phyloP scores from a whole-genome alignment of 208 protist species.

The Trypanosoma platydactyli region DNA sequence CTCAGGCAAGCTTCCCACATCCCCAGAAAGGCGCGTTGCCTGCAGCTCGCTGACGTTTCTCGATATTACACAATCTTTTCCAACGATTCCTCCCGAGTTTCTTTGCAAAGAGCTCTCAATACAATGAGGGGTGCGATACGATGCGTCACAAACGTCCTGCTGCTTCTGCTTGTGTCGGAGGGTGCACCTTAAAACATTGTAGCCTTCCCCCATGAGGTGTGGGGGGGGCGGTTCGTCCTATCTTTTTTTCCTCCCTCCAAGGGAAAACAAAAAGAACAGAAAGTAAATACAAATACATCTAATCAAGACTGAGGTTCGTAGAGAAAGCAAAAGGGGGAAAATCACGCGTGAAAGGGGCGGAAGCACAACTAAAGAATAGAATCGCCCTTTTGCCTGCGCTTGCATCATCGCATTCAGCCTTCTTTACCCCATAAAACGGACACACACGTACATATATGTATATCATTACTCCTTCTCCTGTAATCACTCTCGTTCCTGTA shows the following conservation, averaged over 20 bases:
- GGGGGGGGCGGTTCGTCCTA: not conserved
- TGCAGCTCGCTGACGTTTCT: constrained; percentile 17
- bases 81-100: constrained; percentile 24
- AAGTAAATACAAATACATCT: not conserved
- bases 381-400: too few relatives aligned
- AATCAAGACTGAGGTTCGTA: too few relatives aligned
- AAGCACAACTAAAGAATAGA: too few relatives aligned
- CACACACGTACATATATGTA: too few relatives aligned
- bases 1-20: too few relatives aligned
- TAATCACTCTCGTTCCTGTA: not conserved
- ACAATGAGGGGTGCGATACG: constrained; percentile 26
- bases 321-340: too few relatives aligned
- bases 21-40: too few relatives aligned
- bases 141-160: constrained; percentile 34
- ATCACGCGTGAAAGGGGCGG: too few relatives aligned
- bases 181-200: constrained; percentile 13
- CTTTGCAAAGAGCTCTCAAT: constrained; percentile 25
- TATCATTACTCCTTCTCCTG: too few relatives aligned
- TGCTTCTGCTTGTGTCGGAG: constrained; percentile 28
- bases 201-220: not conserved
- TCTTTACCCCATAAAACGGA: too few relatives aligned
- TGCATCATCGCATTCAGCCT: too few relatives aligned
- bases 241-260: too few relatives aligned
- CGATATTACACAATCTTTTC: constrained; percentile 26
- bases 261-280: constrained; percentile 3